Conservation (phyloP, 306 rosid genomes). For the Prunus fruticosa region DNA sequence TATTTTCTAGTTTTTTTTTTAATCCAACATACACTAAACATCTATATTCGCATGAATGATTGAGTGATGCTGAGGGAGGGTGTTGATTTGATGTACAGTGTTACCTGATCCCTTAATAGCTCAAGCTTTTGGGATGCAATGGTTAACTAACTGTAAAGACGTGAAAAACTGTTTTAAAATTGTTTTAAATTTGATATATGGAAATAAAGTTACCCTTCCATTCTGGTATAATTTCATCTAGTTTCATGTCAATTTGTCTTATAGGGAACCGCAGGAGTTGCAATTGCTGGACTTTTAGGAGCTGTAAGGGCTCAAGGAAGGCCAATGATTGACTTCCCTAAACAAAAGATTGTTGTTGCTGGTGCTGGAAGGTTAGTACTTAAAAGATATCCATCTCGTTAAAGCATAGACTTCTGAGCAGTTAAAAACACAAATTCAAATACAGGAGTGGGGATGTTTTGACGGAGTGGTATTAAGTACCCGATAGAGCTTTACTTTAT, state of each 20-base stretch:
- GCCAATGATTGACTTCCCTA: slow-evolving; percentile 97
- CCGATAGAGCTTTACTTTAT: neutral
- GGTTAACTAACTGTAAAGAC: neutral
- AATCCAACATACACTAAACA: neutral
- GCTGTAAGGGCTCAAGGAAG: slow-evolving; percentile 99
- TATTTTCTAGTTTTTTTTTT: neutral
- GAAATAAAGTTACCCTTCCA: neutral
- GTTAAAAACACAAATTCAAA: neutral
- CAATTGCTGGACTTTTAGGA: slow-evolving; percentile 95
- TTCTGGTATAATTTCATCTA: slow-evolving; percentile 4
- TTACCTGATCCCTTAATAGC: neutral
- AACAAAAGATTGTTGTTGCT: slow-evolving; percentile 97
- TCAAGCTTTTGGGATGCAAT: neutral
- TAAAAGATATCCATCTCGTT: neutral
- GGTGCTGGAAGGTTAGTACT: slow-evolving; percentile 96
- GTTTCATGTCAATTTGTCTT: slow-evolving; percentile 16
- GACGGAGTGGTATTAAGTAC: neutral
- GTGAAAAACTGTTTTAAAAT: neutral
- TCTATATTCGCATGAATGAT: neutral
- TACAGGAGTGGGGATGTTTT: neutral
- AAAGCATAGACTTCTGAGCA: neutral
- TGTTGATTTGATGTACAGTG: neutral
- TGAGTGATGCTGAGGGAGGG: neutral
- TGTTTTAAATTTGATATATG: neutral
- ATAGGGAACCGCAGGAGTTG: slow-evolving; percentile 99